phyloP scores from a whole-genome alignment of 768 basidiomycete species.

The Mycena filopes region DNA sequence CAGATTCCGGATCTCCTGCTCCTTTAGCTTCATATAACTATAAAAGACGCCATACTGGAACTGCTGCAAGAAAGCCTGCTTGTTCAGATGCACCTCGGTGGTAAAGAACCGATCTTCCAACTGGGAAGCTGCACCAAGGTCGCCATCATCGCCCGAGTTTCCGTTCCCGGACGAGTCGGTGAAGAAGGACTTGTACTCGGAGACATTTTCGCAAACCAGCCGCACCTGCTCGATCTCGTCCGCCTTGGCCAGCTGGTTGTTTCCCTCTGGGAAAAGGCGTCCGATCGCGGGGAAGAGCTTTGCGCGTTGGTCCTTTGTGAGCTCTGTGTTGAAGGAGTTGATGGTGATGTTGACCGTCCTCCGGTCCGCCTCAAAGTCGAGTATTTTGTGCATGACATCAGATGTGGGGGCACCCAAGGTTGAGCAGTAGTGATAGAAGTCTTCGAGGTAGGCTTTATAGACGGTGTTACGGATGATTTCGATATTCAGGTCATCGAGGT shows the following conservation, averaged over 20 bases:
- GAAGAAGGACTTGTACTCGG: constrained; percentile 94
- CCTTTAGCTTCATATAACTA: constrained; percentile 91
- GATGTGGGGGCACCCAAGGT: constrained; percentile 86
- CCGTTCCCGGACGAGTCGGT: constrained; percentile 56
- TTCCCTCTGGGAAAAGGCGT: constrained; percentile 93
- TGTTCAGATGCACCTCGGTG: constrained; percentile 94
- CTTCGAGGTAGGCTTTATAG: constrained; percentile 98
- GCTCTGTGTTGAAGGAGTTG: constrained; percentile 97
- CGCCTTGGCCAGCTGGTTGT: constrained; percentile 91
- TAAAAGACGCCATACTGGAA: constrained; percentile 96
- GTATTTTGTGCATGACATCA: constrained; percentile 91
- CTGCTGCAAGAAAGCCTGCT: constrained; percentile 93
- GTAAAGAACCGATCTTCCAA: constrained; percentile 96
- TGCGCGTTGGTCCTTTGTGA: constrained; percentile 94
- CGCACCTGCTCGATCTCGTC: constrained; percentile 97
- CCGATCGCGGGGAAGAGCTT: constrained; percentile 95
- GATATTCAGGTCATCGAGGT: constrained; percentile 98
- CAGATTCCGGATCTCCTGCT: constrained; percentile 89
- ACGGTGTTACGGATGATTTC: constrained; percentile 99
- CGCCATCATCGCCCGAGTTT: constrained; percentile 48
- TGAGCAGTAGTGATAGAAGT: constrained; percentile 88
- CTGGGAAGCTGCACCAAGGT: constrained; percentile 64
- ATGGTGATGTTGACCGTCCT: constrained; percentile 98
- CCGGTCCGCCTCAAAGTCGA: constrained; percentile 96
- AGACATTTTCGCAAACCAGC: constrained; percentile 84